phyloP scores from a whole-genome alignment of 257 asterid genomes.

The Eucommia ulmoides region DNA sequence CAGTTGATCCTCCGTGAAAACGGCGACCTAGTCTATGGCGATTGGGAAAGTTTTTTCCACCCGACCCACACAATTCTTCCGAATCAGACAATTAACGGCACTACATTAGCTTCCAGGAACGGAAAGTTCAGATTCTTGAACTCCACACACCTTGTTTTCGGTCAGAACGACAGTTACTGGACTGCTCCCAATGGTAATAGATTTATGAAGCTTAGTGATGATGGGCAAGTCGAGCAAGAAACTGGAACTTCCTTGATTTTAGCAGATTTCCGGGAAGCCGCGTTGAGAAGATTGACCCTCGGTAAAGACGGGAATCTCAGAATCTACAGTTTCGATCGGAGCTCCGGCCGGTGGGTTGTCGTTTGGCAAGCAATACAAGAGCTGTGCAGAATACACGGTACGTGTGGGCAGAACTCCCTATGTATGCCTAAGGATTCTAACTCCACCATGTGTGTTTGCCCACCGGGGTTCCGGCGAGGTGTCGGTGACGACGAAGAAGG shows the following conservation, averaged over 20 bases:
- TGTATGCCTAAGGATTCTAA: constrained; percentile 42
- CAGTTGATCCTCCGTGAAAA: constrained; percentile 19
- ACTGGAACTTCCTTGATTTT: constrained; percentile 13
- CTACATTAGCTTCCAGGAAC: constrained; percentile 24
- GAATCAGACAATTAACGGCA: constrained; percentile 32
- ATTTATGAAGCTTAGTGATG: constrained; percentile 25
- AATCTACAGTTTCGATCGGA: constrained; percentile 41
- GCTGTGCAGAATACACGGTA: constrained; percentile 43
- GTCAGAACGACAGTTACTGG: constrained; percentile 37
- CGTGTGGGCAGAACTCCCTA: constrained; percentile 54
- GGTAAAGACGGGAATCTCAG: constrained; percentile 68
- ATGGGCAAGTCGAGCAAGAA: constrained; percentile 31
- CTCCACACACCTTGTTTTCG: constrained; percentile 26
- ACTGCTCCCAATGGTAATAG: constrained; percentile 1
- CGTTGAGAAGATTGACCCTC: constrained; percentile 45
- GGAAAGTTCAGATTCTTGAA: constrained; percentile 35
- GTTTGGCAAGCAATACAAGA: constrained; percentile 59
- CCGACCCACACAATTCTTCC: constrained; percentile 68
- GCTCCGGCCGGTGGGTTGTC: constrained; percentile 28
- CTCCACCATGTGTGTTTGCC: constrained; percentile 57
- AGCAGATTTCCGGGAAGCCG: constrained; percentile 37
- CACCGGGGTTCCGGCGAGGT: constrained; percentile 47
- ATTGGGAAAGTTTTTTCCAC: constrained; percentile 38
- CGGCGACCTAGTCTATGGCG: constrained; percentile 50
- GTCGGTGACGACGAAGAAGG: constrained; percentile 9